phyloP scores from a whole-genome alignment of 2,329 filamentous ascomycete species.

The Penicillium griseofulvum region DNA sequence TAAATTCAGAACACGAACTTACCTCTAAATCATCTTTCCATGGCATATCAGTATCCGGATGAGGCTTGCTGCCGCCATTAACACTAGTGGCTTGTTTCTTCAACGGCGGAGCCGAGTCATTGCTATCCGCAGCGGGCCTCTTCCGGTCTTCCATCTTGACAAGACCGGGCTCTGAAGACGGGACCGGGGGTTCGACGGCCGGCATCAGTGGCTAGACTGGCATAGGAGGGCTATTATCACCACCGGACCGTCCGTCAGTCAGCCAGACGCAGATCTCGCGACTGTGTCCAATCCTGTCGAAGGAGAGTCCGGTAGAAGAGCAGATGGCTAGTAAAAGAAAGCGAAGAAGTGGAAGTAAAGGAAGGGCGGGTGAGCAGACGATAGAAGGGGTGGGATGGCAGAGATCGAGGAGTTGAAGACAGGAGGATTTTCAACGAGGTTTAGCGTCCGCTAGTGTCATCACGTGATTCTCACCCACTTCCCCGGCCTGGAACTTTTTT shows the following conservation, averaged over 20 bases:
- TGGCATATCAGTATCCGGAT: conserved; percentile 66
- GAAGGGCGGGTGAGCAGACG: conserved; percentile 6
- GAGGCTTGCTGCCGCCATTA: conserved; percentile 68
- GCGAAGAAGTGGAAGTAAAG: background rate
- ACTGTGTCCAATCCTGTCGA: conserved; percentile 25
- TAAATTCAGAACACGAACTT: conserved; percentile 44
- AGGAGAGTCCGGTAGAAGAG: conserved; percentile 8
- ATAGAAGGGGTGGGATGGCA: conserved; percentile 23
- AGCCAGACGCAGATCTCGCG: conserved; percentile 28
- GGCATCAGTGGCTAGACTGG: conserved; percentile 71
- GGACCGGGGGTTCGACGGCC: conserved; percentile 73
- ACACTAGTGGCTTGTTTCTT: conserved; percentile 79
- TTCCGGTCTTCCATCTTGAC: conserved; percentile 99
- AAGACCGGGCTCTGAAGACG: conserved; percentile 74
- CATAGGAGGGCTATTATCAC: conserved; percentile 35
- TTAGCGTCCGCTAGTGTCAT: conserved; percentile 34
- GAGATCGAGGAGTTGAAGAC: conserved; percentile 32
- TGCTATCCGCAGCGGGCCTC: conserved; percentile 78
- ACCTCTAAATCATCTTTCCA: conserved; percentile 71
- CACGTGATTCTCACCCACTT: conserved; percentile 38
- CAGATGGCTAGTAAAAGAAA: background rate
- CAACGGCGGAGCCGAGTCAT: conserved; percentile 81
- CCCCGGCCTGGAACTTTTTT: conserved; percentile 29
- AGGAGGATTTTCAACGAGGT: conserved; percentile 44
- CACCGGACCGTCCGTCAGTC: conserved; percentile 37